Base-by-base conservation (phyloP, 2,329 filamentous ascomycete species). In the Acrocalymma vagum region DNA sequence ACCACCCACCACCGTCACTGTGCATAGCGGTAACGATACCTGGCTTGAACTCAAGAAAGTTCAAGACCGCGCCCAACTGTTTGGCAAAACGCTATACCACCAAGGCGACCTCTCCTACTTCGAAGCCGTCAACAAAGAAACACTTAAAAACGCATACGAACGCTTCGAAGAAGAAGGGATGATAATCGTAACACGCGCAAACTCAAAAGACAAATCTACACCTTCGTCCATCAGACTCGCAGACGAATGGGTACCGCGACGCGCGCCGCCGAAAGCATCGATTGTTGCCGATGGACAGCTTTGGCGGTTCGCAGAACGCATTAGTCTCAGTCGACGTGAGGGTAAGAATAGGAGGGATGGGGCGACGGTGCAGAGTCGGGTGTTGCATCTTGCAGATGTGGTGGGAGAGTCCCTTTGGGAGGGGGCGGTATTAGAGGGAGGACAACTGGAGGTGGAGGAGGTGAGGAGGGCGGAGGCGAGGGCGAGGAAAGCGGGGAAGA, bases 91-190 rank as follows among this genome's bases (percentile, higher is more conserved):
- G 0, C 79, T 99, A 1, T 99, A 96, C 64, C 93, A 99, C 66
- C 93, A 99, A 74, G 94, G 94, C 40, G 94, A 99, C 62, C 82
- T 99, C 8, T 92, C 87, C 20, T 99, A 99, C 72, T 97, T 96
- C 56, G 94, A 99, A 72, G 92, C 94, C 3, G 93, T 99, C 51
- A 99, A 99, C 77, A 96, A 96, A 60, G 93, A 99, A 70, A 95
- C 92, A 0, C 81, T 99, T 41, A 95, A 94, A 64, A 99, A 99
- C 69, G 87, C 92, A 0, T 96, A 93, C 70, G 79, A 83, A 24
- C 84, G 90, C 11, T 95, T 95, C 61, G 85, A 92, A 56, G 90
- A 96, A 62, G 93, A 97, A 59, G 89, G 91, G 7, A 95, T 97
- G 50, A 79, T 97, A 41, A 75, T 88, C 29, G 80, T 92, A 0